Percentiles rank a stretch among this genome's conserved stretches.
phyloP scores from a whole-genome alignment of 2,329 filamentous ascomycete genomes.

The Cytospora mali region DNA sequence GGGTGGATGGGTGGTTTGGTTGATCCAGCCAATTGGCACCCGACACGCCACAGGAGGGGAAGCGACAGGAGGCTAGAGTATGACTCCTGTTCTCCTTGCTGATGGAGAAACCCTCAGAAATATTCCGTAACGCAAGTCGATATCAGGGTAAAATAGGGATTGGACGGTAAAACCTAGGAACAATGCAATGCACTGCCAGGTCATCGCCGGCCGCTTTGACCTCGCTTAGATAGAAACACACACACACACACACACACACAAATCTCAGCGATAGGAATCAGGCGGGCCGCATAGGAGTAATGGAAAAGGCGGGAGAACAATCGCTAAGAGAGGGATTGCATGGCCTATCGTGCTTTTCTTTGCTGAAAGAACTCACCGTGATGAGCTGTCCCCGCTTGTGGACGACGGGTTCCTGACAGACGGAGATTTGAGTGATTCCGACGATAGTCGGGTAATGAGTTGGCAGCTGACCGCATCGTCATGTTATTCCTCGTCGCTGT shows the following conservation, averaged over 20 bases:
- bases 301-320: background rate
- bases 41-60: constrained; percentile 19
- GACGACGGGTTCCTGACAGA: background rate
- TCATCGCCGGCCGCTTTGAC: constrained; percentile 9
- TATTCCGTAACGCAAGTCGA: background rate
- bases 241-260: too few species aligned
- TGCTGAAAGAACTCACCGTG: background rate
- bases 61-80: constrained; percentile 3
- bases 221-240: constrained; percentile 6
- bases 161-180: background rate
- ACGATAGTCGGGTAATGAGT: background rate
- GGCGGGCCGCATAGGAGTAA: background rate
- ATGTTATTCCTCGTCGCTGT: background rate
- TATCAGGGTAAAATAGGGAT: background rate
- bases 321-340: background rate
- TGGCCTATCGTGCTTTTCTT: background rate
- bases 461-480: background rate
- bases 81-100: background rate
- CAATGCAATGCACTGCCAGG: constrained; percentile 23
- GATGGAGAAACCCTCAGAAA: background rate
- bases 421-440: background rate
- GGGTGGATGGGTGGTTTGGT: constrained; percentile 15
- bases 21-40: constrained; percentile 10
- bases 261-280: background rate
- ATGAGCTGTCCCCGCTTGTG: background rate